phyloP scores from a whole-genome alignment of 495 filamentous ascomycete species.

The Neurospora tetraspora region DNA sequence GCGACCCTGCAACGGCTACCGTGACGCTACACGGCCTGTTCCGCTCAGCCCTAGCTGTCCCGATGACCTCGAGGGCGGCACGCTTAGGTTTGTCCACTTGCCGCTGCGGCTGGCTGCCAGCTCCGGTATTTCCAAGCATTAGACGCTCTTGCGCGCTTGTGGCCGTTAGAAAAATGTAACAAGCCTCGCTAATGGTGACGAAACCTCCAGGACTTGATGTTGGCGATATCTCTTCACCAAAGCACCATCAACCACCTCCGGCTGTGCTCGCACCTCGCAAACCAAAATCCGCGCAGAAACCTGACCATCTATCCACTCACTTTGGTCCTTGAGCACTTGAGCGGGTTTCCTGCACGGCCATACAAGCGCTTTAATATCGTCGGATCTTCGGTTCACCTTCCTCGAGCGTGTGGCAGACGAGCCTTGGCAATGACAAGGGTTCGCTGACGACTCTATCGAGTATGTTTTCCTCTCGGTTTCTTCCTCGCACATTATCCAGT shows the following conservation, averaged over 20 bases:
- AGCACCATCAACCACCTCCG: background rate
- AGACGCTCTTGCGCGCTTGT: background rate
- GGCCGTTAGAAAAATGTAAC: background rate
- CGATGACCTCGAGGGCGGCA: background rate
- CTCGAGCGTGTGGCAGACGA: conserved; percentile 13
- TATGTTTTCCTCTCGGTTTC: background rate
- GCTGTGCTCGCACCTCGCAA: background rate
- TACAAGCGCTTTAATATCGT: conserved; percentile 6
- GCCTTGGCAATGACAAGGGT: background rate
- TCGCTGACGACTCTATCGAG: background rate
- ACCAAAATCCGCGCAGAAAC: background rate
- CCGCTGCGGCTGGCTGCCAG: background rate
- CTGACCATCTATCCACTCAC: background rate
- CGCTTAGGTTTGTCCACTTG: background rate
- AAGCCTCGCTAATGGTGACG: background rate
- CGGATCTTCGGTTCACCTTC: conserved; percentile 20
- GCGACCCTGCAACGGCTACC: background rate
- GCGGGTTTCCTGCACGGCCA: conserved; percentile 4
- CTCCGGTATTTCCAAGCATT: background rate
- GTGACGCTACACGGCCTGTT: background rate
- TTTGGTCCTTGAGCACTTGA: background rate
- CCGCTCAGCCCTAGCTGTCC: background rate
- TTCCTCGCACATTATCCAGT: background rate
- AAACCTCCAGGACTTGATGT: background rate
- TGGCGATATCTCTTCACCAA: background rate